Conservation (phyloP, 1,284 basidiomycete genomes). For the Tilletia setariae region DNA sequence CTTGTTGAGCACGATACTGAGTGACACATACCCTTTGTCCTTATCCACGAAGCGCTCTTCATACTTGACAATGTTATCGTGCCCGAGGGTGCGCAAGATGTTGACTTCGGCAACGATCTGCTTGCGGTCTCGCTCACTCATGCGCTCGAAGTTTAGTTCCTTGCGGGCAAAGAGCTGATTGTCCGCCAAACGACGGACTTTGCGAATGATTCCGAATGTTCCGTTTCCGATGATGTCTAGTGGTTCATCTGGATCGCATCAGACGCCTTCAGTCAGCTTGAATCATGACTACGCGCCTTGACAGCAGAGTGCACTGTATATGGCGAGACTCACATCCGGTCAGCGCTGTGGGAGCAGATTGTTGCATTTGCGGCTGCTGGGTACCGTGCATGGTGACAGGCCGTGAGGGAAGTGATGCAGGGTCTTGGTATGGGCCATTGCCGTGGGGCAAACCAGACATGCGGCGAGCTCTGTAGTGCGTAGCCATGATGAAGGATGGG, state of each 20-base stretch:
- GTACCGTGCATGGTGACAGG: neutral
- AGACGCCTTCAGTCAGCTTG: no score
- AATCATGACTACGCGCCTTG: no score
- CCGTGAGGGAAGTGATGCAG: neutral
- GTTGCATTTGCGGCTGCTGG: constrained; percentile 6
- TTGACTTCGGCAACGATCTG: constrained; percentile 98
- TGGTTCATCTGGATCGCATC: constrained; percentile 66
- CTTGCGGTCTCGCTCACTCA: constrained; percentile 85
- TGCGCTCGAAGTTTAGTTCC: constrained; percentile 90
- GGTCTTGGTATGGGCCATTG: neutral
- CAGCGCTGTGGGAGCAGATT: constrained; percentile 4
- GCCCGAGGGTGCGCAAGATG: constrained; percentile 87
- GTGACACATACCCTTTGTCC: constrained; percentile 72
- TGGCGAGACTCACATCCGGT: constrained; percentile 6
- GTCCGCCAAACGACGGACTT: constrained; percentile 79
- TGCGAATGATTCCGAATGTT: constrained; percentile 94
- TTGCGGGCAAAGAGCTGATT: constrained; percentile 87
- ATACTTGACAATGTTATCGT: constrained; percentile 92
- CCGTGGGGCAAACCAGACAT: neutral
- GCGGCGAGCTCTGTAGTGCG: no score
- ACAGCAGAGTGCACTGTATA: no score
- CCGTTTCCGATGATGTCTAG: constrained; percentile 91
- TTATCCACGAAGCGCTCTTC: constrained; percentile 86
- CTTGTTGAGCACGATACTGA: constrained; percentile 66
- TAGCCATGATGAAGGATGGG: no score